Base-by-base conservation (phyloP, 2,329 filamentous ascomycete species). In the Exophiala viscosa region DNA sequence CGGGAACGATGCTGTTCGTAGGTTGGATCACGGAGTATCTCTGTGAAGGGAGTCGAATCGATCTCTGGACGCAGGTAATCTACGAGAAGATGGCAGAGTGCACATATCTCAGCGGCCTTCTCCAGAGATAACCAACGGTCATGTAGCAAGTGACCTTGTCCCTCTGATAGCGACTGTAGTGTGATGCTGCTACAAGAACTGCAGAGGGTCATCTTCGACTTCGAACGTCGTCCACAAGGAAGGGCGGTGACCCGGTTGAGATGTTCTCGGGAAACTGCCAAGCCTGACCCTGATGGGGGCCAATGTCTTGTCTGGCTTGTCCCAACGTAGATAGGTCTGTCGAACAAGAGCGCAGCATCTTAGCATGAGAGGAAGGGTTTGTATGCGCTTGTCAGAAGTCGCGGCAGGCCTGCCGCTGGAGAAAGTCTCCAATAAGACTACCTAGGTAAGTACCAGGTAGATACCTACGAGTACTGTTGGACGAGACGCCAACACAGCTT, bases 381-480 rank as follows among this genome's bases (percentile, higher is more conserved):
- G 23, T 28, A 28, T 28, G 23, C 23, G 23, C 2, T 28, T 28
- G 23, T 2, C 23, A 28, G 5, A 28, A 28, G 23, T 7, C 3
- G 23, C 23, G 23, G 23, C 23, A 28, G 3, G 23, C 23, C 23
- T 28, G 23, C 23, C 23, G 23, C 23, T 28, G 5, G 5, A 28
- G 23, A 28, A 28, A 28, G 5, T 28, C 5, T 7, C 23, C 23
- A 2, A 57, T 17, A 55, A 34, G 23, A 55, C 52, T 17, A 28
- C 23, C 23, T 28, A 28, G 5, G 5, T 28, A 28, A 4, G 3
- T 28, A 28, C 23, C 8, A 28, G 3, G 3, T 28, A 28, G 23
- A 7, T 28, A 28, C 23, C 23, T 28, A 28, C 23, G 23, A 28
- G 23, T 28, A 28, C 23, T 28, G 23, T 28, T 28, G 23, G 3